A percentile compares a stretch with the other conserved stretches of the same genome.
phyloP scores from a whole-genome alignment of 148 eudicot genomes.

The Hydrangea macrophylla region DNA sequence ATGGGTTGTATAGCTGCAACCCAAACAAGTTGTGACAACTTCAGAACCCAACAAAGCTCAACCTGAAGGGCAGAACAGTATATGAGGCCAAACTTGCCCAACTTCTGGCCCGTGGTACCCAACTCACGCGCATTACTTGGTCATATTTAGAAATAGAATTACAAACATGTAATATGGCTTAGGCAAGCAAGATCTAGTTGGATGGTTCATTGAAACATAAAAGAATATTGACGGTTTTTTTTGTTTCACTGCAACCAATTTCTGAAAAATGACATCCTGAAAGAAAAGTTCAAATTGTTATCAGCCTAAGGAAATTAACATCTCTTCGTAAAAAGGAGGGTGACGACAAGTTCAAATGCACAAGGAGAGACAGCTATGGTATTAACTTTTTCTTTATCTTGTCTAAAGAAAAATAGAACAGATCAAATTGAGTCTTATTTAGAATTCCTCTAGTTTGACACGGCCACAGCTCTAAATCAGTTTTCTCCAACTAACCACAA shows the following conservation, averaged over 20 bases:
- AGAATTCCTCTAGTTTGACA: neutral
- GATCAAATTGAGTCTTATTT: too few species aligned
- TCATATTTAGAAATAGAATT: too few species aligned
- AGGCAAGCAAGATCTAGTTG: too few species aligned
- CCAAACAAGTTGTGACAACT: neutral
- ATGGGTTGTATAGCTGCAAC: neutral
- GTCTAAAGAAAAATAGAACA: too few species aligned
- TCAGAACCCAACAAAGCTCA: conserved; percentile 1
- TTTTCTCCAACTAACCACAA: neutral
- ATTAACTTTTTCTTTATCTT: neutral
- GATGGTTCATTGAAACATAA: too few species aligned
- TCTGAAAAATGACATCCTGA: too few species aligned
- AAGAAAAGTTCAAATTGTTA: too few species aligned
- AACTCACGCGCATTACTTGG: neutral
- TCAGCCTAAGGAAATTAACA: too few species aligned
- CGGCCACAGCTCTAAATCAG: neutral
- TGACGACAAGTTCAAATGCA: neutral
- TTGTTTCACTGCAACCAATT: too few species aligned
- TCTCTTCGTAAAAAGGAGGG: too few species aligned
- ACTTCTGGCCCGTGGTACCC: neutral
- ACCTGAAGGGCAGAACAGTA: neutral
- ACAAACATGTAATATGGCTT: too few species aligned
- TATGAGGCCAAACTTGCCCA: neutral
- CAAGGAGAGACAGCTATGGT: neutral
- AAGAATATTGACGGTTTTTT: too few species aligned